These are phyloP conservation scores for Solanum corneliomulleri DNA, from an alignment of 257 asterid genomes.

Conservation along the genomic window DNA sequence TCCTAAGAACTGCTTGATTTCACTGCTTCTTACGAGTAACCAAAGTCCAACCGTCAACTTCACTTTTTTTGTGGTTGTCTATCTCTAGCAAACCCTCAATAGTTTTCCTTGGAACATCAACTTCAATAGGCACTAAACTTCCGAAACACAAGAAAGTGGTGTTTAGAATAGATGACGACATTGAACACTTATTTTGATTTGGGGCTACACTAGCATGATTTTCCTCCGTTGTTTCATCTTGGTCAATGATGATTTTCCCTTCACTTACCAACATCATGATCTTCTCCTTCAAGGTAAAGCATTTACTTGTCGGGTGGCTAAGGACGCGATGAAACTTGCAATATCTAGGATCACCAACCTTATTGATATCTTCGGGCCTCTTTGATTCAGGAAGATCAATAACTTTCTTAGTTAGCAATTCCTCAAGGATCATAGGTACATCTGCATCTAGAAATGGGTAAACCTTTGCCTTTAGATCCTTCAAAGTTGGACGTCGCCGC, in stretches of 20 bases:
- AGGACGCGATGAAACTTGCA: background rate
- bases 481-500: background rate
- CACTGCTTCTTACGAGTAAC: background rate
- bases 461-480: background rate
- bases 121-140: background rate
- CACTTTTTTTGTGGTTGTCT: too few relatives aligned
- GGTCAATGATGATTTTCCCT: background rate
- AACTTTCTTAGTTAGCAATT: background rate
- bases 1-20: background rate
- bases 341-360: background rate
- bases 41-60: background rate
- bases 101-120: background rate
- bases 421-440: background rate
- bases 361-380: background rate
- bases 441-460: background rate
- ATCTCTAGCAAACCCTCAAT: background rate
- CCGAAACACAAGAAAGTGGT: background rate
- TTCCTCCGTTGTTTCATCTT: background rate
- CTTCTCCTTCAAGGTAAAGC: background rate
- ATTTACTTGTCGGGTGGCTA: background rate
- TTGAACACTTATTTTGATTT: too few relatives aligned
- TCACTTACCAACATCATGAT: background rate
- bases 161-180: background rate
- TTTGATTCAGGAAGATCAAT: too few relatives aligned
- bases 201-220: background rate